phyloP scores from a whole-genome alignment of 306 rosid species.

The Quillaja saponaria region DNA sequence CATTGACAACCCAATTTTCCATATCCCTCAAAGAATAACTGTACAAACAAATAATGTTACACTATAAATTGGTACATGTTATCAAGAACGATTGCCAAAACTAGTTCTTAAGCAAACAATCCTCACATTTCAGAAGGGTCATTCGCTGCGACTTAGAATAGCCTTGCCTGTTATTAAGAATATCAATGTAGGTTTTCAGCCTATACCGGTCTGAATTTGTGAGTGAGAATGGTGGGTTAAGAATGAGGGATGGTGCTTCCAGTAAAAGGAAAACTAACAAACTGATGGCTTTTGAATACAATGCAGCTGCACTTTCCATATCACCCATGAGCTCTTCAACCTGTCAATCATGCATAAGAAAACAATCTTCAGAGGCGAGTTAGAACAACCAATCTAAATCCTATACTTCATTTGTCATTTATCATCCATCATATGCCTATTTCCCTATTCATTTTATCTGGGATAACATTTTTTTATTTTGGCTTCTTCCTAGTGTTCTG shows the following conservation, averaged over 20 bases:
- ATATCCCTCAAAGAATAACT: conserved; percentile 75
- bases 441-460: too few relatives aligned
- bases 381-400: conserved; percentile 6
- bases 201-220: conserved; percentile 85
- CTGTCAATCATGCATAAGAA: conserved; percentile 45
- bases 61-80: conserved; percentile 27
- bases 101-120: conserved; percentile 50
- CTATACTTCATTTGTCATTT: conserved; percentile 1
- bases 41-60: conserved; percentile 69
- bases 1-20: conserved; percentile 51
- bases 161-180: conserved; percentile 77
- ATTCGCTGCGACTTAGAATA: conserved; percentile 76
- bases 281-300: conserved; percentile 73
- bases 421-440: conserved; percentile 11
- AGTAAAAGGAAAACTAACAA: conserved; percentile 73
- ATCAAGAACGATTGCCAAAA: conserved; percentile 29
- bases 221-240: conserved; percentile 86
- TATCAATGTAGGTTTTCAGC: conserved; percentile 74
- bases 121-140: conserved; percentile 61
- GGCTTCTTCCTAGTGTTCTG: too few relatives aligned
- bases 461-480: too few relatives aligned
- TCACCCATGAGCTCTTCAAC: conserved; percentile 94
- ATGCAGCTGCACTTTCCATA: conserved; percentile 69
- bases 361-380: conserved; percentile 18
- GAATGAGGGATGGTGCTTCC: conserved; percentile 92